Percentiles rank a stretch among this genome's conserved stretches.
Conservation (phyloP, 495 filamentous ascomycete species). For the Aspergillus campestris region DNA sequence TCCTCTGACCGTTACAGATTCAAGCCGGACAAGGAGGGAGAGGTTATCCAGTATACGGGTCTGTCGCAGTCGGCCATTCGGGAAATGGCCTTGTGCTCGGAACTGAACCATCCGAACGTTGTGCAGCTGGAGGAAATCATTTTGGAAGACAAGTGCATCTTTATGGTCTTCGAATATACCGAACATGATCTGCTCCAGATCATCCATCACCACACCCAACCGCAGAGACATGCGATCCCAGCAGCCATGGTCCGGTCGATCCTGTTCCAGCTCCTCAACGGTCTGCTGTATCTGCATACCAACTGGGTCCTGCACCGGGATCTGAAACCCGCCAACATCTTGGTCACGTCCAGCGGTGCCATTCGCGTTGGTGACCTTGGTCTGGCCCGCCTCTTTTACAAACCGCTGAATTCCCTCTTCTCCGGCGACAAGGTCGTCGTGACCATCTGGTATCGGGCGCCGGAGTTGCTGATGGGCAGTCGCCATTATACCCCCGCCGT, state of each 20-base stretch:
- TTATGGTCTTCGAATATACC: slow-evolving; percentile 99
- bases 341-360: slow-evolving; percentile 83
- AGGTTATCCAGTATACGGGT: slow-evolving; percentile 87
- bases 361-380: slow-evolving; percentile 94
- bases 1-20: slow-evolving; percentile 45
- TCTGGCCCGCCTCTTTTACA: slow-evolving; percentile 85
- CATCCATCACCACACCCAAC: slow-evolving; percentile 93
- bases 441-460: slow-evolving; percentile 98
- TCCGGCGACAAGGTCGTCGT: slow-evolving; percentile 97
- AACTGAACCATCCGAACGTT: slow-evolving; percentile 81
- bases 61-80: slow-evolving; percentile 96
- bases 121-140: slow-evolving; percentile 93
- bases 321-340: slow-evolving; percentile 96
- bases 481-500: slow-evolving; percentile 94
- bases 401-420: slow-evolving; percentile 84
- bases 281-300: slow-evolving; percentile 85
- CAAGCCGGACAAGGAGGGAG: slow-evolving; percentile 98
- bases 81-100: slow-evolving; percentile 97
- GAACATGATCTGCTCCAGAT: slow-evolving; percentile 97
- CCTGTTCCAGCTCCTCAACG: slow-evolving; percentile 89
- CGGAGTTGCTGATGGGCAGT: slow-evolving; percentile 83
- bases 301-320: slow-evolving; percentile 98
- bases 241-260: slow-evolving; percentile 83
- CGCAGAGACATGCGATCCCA: slow-evolving; percentile 77
- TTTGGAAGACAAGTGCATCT: slow-evolving; percentile 97